A percentile compares a stretch with the other conserved stretches of the same genome.
Conservation (phyloP, 192 early-diverging fungal genomes). For the Umbelopsis sp. region DNA sequence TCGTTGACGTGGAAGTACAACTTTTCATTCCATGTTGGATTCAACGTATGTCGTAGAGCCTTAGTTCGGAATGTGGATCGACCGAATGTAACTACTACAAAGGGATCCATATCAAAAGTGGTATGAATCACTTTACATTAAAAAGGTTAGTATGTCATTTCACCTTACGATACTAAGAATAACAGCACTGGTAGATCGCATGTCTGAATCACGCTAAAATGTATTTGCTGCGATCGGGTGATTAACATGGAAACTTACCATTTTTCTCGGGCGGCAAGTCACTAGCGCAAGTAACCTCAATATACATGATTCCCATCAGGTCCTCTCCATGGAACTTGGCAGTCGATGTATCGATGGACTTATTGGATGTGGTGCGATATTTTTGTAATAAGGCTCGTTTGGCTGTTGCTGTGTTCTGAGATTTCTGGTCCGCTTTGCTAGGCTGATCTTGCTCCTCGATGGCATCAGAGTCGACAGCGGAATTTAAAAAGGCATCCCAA, state of each 20-base stretch:
- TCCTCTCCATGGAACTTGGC: slow-evolving; percentile 30
- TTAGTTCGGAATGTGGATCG: slow-evolving; percentile 66
- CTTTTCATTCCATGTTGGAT: slow-evolving; percentile 72
- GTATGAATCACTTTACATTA: slow-evolving; percentile 36
- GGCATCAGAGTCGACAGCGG: neutral
- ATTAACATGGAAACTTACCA: slow-evolving; percentile 19
- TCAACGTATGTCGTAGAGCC: slow-evolving; percentile 58
- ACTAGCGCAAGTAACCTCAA: slow-evolving; percentile 32
- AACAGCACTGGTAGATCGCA: neutral
- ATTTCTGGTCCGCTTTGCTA: neutral
- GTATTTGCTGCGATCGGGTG: neutral
- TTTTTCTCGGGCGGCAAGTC: slow-evolving; percentile 28
- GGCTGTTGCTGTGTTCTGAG: neutral
- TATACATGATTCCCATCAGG: slow-evolving; percentile 40
- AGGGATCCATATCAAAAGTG: slow-evolving; percentile 75
- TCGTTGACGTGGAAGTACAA: slow-evolving; percentile 53
- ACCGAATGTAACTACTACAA: slow-evolving; percentile 68
- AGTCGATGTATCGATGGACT: neutral
- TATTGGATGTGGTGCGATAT: neutral
- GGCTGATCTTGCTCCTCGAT: neutral
- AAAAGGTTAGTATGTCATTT: slow-evolving; percentile 14
- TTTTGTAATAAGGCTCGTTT: neutral
- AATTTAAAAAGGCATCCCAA: slow-evolving; percentile 12
- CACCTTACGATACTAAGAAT: neutral
- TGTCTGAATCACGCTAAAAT: neutral